Percentiles rank a stretch among this genome's conserved stretches.
phyloP scores from a whole-genome alignment of 805 yeast species.

The Saccharomycopsis selenospora region DNA sequence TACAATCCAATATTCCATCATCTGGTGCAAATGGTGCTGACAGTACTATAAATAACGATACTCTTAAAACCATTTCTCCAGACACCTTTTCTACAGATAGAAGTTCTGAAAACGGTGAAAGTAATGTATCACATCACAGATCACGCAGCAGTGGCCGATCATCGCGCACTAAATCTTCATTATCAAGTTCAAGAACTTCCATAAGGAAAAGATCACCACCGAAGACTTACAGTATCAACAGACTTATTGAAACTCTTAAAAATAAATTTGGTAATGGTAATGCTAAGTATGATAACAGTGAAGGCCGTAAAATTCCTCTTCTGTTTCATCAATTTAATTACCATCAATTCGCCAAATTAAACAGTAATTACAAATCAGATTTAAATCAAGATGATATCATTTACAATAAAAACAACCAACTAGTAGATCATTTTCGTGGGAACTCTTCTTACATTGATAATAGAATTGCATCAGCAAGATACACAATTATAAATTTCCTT shows the following conservation, averaged over 20 bases:
- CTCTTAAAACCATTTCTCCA: no score
- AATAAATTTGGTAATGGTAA: neutral
- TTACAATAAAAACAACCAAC: neutral
- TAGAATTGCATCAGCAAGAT: slow-evolving; percentile 77
- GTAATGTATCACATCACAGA: neutral
- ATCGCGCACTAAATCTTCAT: neutral
- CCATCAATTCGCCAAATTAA: neutral
- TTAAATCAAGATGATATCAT: neutral
- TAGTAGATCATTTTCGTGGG: slow-evolving; percentile 1
- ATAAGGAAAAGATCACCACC: neutral
- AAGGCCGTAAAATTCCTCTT: neutral
- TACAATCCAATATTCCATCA: neutral
- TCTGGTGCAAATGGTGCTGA: no score
- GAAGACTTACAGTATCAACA: slow-evolving; percentile 18
- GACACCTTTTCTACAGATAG: no score
- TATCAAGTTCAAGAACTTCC: neutral
- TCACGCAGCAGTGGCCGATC: neutral
- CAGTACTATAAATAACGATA: no score
- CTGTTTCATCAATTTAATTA: neutral
- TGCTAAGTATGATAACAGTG: neutral
- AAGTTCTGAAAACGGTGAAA: neutral
- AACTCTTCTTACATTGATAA: slow-evolving; percentile 46
- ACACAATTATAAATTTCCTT: slow-evolving; percentile 69
- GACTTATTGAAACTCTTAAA: slow-evolving; percentile 16
- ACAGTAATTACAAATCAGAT: neutral